phyloP scores from a whole-genome alignment of 768 basidiomycete species.

The Leccinum ochraceum region DNA sequence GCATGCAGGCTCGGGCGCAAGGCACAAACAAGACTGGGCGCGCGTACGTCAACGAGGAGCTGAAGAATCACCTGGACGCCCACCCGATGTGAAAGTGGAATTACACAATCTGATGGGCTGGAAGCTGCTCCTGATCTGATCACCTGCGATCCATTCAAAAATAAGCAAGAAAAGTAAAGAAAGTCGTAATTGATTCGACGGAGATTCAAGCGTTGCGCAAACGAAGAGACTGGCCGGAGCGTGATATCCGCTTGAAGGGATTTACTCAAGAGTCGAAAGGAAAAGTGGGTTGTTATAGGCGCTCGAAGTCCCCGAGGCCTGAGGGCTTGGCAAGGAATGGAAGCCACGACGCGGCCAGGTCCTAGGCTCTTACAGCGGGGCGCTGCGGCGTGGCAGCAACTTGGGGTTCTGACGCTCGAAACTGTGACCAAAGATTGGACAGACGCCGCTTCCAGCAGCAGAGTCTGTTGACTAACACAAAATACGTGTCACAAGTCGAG shows the following conservation, averaged over 20 bases:
- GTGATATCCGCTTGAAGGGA: neutral
- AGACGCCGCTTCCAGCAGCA: neutral
- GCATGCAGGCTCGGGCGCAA: no score
- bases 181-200: neutral
- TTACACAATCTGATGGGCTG: no score
- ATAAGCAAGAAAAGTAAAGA: neutral
- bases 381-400: neutral
- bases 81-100: no score
- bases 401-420: neutral
- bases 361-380: conserved; percentile 1
- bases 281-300: conserved; percentile 3
- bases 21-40: no score
- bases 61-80: no score
- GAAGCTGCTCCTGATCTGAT: no score
- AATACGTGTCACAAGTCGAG: neutral
- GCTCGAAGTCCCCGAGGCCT: neutral
- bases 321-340: neutral
- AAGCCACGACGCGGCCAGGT: conserved; percentile 11
- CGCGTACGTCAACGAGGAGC: no score
- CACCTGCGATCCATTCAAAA: no score
- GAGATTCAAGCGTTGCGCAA: neutral
- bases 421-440: neutral
- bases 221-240: neutral
- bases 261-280: neutral
- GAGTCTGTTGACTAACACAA: neutral